phyloP scores from a whole-genome alignment of 176 grass and related monocot species.

The Avena sativa region DNA sequence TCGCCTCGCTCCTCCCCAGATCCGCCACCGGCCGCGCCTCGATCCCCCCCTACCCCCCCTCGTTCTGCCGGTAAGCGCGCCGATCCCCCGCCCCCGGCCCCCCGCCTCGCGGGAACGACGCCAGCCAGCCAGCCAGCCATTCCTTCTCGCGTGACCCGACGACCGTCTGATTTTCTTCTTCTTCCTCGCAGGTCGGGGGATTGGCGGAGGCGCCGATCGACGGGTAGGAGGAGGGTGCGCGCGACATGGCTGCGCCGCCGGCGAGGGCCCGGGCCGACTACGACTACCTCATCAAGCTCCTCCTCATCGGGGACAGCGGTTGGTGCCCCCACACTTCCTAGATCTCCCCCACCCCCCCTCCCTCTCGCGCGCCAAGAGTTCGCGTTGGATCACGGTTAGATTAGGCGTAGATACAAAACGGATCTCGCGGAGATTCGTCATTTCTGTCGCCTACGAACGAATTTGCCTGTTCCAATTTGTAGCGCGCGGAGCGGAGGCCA shows the following conservation, averaged over 20 bases:
- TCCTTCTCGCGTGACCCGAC: background rate
- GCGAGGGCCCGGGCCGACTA: slow-evolving; percentile 80
- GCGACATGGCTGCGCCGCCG: slow-evolving; percentile 76
- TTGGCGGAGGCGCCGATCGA: slow-evolving; percentile 42
- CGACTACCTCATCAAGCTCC: slow-evolving; percentile 88
- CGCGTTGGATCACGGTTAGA: slow-evolving; percentile 22
- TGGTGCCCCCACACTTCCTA: slow-evolving; percentile 37
- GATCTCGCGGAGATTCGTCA: slow-evolving; percentile 36
- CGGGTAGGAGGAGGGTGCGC: slow-evolving; percentile 34
- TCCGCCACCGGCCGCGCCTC: slow-evolving; percentile 56
- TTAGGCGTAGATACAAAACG: background rate
- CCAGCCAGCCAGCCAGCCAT: background rate
- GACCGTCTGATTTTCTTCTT: background rate
- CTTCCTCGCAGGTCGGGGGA: slow-evolving; percentile 45
- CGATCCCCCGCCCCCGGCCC: slow-evolving; percentile 31
- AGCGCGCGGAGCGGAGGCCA: no score
- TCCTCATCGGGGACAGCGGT: slow-evolving; percentile 95
- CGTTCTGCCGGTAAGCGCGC: slow-evolving; percentile 54
- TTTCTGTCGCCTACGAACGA: background rate
- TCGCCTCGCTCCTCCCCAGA: slow-evolving; percentile 38
- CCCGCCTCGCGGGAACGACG: background rate
- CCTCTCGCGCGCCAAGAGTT: background rate
- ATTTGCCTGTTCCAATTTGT: background rate
- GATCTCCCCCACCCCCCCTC: slow-evolving; percentile 29
- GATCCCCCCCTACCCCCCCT: slow-evolving; percentile 35